These are phyloP conservation scores for Nannochloropsis gaditana DNA, from an alignment of 108 stramenopile species.

Conservation along the genomic window DNA sequence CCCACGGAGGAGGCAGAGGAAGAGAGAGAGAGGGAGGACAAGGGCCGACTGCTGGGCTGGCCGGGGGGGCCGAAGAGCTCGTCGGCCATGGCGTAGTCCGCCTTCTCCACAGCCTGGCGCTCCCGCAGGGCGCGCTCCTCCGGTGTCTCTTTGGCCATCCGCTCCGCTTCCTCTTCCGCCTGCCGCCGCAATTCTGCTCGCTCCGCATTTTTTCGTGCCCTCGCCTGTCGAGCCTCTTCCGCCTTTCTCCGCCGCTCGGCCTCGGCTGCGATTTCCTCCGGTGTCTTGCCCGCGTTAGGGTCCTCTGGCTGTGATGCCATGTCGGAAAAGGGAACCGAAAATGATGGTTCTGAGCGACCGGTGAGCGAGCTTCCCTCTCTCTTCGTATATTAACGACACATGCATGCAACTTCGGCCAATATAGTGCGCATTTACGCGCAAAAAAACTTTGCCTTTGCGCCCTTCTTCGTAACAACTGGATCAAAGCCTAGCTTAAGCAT, in stretches of 20 bases:
- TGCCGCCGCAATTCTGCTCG: neutral
- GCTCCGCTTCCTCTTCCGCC: neutral
- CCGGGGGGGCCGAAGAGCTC: neutral
- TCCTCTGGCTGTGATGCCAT: neutral
- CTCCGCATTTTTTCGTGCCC: neutral
- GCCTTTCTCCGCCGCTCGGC: conserved; percentile 8
- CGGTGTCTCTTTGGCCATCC: conserved; percentile 10
- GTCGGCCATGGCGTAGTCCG: conserved; percentile 11
- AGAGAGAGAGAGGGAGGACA: neutral
- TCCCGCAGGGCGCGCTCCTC: neutral
- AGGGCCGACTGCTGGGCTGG: neutral
- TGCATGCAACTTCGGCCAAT: too few relatives aligned
- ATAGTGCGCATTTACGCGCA: too few relatives aligned
- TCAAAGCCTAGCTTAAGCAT: too few relatives aligned
- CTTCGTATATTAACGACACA: too few relatives aligned
- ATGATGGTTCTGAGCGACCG: too few relatives aligned
- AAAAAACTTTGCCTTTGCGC: too few relatives aligned
- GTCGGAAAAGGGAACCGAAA: neutral
- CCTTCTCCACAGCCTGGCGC: neutral
- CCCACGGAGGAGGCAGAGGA: neutral
- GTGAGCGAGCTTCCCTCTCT: too few relatives aligned
- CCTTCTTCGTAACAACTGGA: too few relatives aligned
- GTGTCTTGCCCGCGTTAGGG: neutral
- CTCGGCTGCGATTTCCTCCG: neutral
- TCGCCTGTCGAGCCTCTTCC: neutral